Evolutionary conservation across 768 basidiomycete genomes (phyloP).

Genomic region (Panaeolus cyanescens): DNA sequence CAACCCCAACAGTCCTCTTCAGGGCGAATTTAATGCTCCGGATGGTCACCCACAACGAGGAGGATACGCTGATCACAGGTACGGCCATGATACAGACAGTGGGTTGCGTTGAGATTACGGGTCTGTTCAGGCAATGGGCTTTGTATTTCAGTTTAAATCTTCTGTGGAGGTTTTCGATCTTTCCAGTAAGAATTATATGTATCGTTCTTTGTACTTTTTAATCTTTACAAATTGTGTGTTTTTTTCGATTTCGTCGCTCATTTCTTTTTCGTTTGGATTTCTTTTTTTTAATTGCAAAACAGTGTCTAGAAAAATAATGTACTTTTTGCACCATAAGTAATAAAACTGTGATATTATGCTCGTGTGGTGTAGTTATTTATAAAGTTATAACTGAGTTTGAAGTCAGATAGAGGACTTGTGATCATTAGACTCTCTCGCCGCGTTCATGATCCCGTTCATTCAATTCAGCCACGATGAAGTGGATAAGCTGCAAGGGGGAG

Average conservation of each 20-base stretch:
- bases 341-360: neutral
- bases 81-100: neutral
- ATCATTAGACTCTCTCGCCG: no score
- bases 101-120: neutral
- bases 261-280: neutral
- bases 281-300: neutral
- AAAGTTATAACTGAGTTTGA: no score
- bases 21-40: constrained; percentile 10
- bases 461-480: neutral
- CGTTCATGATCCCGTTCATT: neutral
- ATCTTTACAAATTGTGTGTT: no score
- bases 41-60: neutral
- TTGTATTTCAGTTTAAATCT: neutral
- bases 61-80: neutral
- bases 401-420: no score
- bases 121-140: neutral
- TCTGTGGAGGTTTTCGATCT: no score
- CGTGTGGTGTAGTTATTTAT: neutral
- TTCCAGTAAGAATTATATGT: no score
- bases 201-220: no score
- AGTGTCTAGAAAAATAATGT: neutral
- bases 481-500: no score
- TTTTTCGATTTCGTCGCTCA: no score
- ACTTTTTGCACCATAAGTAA: neutral
- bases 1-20: constrained; percentile 19